Percentiles rank a stretch among this genome's conserved stretches.
Conservation (phyloP, 306 rosid genomes). For the Vicia sativa region DNA sequence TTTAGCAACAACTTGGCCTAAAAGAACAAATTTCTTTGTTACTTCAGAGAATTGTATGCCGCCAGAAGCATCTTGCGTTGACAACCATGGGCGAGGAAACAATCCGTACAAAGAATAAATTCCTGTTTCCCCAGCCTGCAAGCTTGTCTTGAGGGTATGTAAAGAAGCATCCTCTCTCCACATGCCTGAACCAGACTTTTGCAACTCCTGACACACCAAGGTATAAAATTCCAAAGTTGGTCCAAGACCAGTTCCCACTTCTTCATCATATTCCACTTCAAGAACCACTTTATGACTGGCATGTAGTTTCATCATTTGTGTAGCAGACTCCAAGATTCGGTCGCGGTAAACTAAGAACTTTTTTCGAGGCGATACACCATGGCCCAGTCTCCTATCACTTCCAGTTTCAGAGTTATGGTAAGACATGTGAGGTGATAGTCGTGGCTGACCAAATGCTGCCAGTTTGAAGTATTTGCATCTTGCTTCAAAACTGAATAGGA, state of each 20-base stretch:
- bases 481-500: conserved; percentile 88
- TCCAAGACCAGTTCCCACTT: conserved; percentile 99
- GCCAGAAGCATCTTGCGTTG: conserved; percentile 47
- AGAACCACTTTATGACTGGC: conserved; percentile 72
- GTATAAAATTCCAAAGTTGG: conserved; percentile 98
- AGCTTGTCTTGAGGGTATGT: conserved; percentile 39
- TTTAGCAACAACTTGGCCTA: conserved; percentile 90
- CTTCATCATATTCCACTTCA: conserved; percentile 93
- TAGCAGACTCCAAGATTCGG: conserved; percentile 79
- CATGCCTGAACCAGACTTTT: conserved; percentile 80
- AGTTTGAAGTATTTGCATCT: conserved; percentile 87
- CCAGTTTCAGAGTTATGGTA: conserved; percentile 51
- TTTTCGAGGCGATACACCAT: conserved; percentile 65
- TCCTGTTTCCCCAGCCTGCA: conserved; percentile 49
- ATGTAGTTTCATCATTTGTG: conserved; percentile 83
- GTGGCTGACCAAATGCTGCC: conserved; percentile 73
- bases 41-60: conserved; percentile 63
- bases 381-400: conserved; percentile 58
- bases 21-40: conserved; percentile 66
- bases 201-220: conserved; percentile 86
- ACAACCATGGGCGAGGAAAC: conserved; percentile 89
- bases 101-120: conserved; percentile 61
- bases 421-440: conserved; percentile 53
- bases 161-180: conserved; percentile 78
- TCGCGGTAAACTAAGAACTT: conserved; percentile 77